Evolutionary conservation across 345 rosid genomes (phyloP), one percentile per base, ranked within the genome.

Genomic region (Acer yangbiense): DNA sequence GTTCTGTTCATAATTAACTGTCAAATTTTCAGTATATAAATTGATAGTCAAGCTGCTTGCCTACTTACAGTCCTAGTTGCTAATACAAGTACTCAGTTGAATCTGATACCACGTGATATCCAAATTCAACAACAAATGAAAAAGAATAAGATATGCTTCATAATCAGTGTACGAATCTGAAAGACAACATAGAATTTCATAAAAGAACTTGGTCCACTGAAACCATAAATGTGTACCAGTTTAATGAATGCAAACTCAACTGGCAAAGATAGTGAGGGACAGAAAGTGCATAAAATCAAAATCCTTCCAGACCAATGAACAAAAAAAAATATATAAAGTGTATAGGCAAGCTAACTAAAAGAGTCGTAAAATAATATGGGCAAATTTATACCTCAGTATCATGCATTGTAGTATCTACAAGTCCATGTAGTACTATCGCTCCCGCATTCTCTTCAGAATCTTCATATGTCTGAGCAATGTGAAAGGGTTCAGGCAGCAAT

Each of bases 301-400:
- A 71, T 17, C 14, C 25, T 54, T 52, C 62, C 60, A 6, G 25
- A 46, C 20, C 6, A 7, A 71, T 52, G 41, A 52, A 71, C 16
- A 52, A 7, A 17, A 27, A 25, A n/a, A 68, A n/a, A 43, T 35
- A 46, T 35, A 35, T 35, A 35, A 35, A 35, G n/a, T 27, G 16
- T 16, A 18, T 46, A 52, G 4, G 58, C 43, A 29, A 71, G 44
- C 61, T 21, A 6, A 44, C 39, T 35, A 35, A 35, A 35, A 35
- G 39, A 6, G 6, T 5, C 6, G 39, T 35, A 35, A 35, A 35
- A 35, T 35, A 35, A 35, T 35, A 35, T 67, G 27, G 32, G 35
- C 3, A 25, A 44, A 27, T 69, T 25, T 54, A 62, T 78, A 88
- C 93, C 93, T 80, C 88, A n/a, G 63, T 63, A 83, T 88, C 79